These are phyloP conservation scores for Starmerella bombi DNA, from an alignment of 805 yeast genomes.

Conservation along the genomic window DNA sequence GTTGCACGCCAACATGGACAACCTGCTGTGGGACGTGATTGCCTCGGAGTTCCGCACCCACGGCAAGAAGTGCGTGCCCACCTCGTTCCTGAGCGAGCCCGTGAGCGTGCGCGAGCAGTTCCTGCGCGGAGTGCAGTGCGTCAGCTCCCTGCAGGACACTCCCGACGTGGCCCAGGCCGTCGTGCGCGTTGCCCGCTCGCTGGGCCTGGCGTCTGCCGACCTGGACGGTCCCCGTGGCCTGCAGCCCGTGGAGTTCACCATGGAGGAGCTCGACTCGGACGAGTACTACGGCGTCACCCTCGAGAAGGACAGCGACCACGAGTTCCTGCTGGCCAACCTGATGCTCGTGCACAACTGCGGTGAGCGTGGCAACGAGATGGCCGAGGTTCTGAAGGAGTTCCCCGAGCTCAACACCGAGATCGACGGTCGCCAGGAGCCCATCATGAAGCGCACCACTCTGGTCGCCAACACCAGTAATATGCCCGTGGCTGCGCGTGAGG, in stretches of 20 bases:
- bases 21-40: slow-evolving; percentile 4
- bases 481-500: slow-evolving; percentile 99
- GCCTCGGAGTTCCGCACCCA: slow-evolving; percentile 18
- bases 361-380: slow-evolving; percentile 98
- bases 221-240: slow-evolving; percentile 20
- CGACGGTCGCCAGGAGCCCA: slow-evolving; percentile 90
- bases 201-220: slow-evolving; percentile 32
- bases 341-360: slow-evolving; percentile 40
- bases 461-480: slow-evolving; percentile 98
- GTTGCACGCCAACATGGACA: not conserved
- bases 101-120: slow-evolving; percentile 34
- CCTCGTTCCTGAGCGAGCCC: slow-evolving; percentile 28
- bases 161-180: slow-evolving; percentile 26
- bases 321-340: slow-evolving; percentile 32
- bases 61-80: slow-evolving; percentile 29
- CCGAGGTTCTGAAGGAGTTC: slow-evolving; percentile 98
- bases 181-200: slow-evolving; percentile 31
- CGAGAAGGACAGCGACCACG: slow-evolving; percentile 31
- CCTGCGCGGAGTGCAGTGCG: slow-evolving; percentile 36
- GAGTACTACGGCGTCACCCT: slow-evolving; percentile 36
- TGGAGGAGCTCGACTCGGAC: slow-evolving; percentile 20
- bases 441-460: slow-evolving; percentile 97
- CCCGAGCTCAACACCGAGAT: slow-evolving; percentile 91
- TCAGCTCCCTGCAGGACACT: slow-evolving; percentile 23
- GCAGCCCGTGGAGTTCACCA: not conserved